phyloP scores from a whole-genome alignment of 139 green algal genomes.

The Microglena sp. region DNA sequence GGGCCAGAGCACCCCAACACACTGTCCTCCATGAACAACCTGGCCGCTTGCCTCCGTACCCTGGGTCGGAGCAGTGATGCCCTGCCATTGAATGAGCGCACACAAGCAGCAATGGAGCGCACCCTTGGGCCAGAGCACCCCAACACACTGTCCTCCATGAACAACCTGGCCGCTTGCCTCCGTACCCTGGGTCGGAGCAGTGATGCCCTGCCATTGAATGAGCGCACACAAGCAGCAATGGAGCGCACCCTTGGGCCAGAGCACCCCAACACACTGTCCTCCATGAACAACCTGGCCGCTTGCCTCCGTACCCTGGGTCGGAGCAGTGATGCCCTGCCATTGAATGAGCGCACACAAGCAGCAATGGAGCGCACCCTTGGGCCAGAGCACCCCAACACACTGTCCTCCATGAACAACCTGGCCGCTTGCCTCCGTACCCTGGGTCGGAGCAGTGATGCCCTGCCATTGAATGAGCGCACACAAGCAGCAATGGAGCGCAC shows the following conservation, averaged over 20 bases:
- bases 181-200: not conserved
- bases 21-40: conserved; percentile 5
- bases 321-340: conserved; percentile 1
- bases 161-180: conserved; percentile 11
- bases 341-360: not conserved
- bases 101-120: not conserved
- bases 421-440: not conserved
- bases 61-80: not conserved
- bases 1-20: conserved; percentile 12
- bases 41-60: conserved; percentile 1
- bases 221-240: not conserved
- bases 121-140: conserved; percentile 11
- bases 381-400: conserved; percentile 8
- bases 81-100: conserved; percentile 6
- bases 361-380: conserved; percentile 4
- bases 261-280: conserved; percentile 8
- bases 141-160: conserved; percentile 2
- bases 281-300: conserved; percentile 6
- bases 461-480: conserved; percentile 5
- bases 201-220: conserved; percentile 8
- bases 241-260: conserved; percentile 9
- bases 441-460: not conserved
- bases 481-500: not conserved
- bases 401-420: conserved; percentile 10
- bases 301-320: not conserved